These are phyloP conservation scores for Mucor circinelloides DNA, from an alignment of 371 early-diverging fungal species.

Conservation along the genomic window DNA sequence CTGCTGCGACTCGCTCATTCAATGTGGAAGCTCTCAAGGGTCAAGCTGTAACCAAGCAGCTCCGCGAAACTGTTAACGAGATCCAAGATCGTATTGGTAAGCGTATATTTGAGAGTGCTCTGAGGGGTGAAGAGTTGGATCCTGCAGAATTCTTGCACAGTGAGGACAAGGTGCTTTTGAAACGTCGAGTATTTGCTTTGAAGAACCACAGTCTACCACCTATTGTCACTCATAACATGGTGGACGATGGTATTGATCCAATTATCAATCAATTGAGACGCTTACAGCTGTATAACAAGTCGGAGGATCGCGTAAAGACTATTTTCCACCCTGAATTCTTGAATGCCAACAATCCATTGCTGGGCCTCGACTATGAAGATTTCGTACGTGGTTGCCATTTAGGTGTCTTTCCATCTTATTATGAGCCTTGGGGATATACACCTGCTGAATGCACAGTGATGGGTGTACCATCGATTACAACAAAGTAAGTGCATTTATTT, in stretches of 20 bases:
- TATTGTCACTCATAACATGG: slow-evolving; percentile 96
- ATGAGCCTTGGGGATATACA: slow-evolving; percentile 97
- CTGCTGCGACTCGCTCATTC: slow-evolving; percentile 86
- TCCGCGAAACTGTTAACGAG: slow-evolving; percentile 89
- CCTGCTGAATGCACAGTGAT: slow-evolving; percentile 99
- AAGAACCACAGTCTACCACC: slow-evolving; percentile 89
- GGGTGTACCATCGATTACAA: slow-evolving; percentile 98
- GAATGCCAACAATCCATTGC: slow-evolving; percentile 90
- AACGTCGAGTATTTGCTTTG: slow-evolving; percentile 90
- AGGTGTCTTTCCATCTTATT: slow-evolving; percentile 96
- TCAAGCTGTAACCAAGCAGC: slow-evolving; percentile 96
- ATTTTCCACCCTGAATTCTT: slow-evolving; percentile 98
- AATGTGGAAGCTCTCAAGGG: slow-evolving; percentile 97
- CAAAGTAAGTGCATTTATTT: slow-evolving; percentile 58
- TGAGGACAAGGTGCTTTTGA: slow-evolving; percentile 87
- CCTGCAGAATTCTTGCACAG: slow-evolving; percentile 70
- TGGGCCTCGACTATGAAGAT: slow-evolving; percentile 95
- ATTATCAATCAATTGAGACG: slow-evolving; percentile 83
- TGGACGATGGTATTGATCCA: slow-evolving; percentile 84
- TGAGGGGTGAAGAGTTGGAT: slow-evolving; percentile 55
- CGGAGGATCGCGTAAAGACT: slow-evolving; percentile 92
- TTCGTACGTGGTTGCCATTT: slow-evolving; percentile 96
- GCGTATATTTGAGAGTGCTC: slow-evolving; percentile 85
- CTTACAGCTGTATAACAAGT: slow-evolving; percentile 85
- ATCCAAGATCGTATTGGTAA: slow-evolving; percentile 88